A percentile compares a stretch with the other conserved stretches of the same genome.
These are phyloP conservation scores for Magnaporthiopsis rhizophila DNA, from an alignment of 2,329 filamentous ascomycete genomes.

Conservation along the genomic window DNA sequence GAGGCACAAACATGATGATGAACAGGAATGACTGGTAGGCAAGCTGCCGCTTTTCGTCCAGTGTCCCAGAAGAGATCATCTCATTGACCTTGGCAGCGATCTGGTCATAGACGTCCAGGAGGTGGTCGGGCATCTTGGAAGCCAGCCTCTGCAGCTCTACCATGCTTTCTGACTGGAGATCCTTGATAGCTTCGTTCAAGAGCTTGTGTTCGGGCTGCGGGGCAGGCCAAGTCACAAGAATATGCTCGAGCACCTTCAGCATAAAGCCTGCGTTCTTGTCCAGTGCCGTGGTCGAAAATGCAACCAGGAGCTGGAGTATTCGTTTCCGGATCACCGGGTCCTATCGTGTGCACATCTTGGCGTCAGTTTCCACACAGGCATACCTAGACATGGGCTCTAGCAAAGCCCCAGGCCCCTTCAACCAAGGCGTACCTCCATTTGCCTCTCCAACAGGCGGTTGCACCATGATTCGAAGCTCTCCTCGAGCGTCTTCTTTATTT, in stretches of 20 bases:
- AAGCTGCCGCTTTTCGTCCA: slow-evolving; percentile 77
- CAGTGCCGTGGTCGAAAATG: slow-evolving; percentile 73
- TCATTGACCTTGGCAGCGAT: slow-evolving; percentile 77
- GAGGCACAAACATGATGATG: slow-evolving; percentile 63
- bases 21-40: slow-evolving; percentile 88
- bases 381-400: no score
- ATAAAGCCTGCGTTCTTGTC: slow-evolving; percentile 74
- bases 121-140: slow-evolving; percentile 82
- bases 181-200: slow-evolving; percentile 84
- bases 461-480: slow-evolving; percentile 65
- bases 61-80: slow-evolving; percentile 61
- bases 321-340: slow-evolving; percentile 80
- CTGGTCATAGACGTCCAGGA: slow-evolving; percentile 80
- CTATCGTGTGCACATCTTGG: slow-evolving; percentile 22
- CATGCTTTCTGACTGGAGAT: slow-evolving; percentile 77
- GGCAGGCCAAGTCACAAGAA: slow-evolving; percentile 73
- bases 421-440: slow-evolving; percentile 47
- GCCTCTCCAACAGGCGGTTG: slow-evolving; percentile 59
- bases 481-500: slow-evolving; percentile 52
- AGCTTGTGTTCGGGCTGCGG: slow-evolving; percentile 61
- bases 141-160: slow-evolving; percentile 84
- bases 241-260: slow-evolving; percentile 82
- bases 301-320: slow-evolving; percentile 72
- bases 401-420: background rate
- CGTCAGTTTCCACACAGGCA: no score